phyloP scores from a whole-genome alignment of 2,329 filamentous ascomycete genomes.

The Madurella fahalii region DNA sequence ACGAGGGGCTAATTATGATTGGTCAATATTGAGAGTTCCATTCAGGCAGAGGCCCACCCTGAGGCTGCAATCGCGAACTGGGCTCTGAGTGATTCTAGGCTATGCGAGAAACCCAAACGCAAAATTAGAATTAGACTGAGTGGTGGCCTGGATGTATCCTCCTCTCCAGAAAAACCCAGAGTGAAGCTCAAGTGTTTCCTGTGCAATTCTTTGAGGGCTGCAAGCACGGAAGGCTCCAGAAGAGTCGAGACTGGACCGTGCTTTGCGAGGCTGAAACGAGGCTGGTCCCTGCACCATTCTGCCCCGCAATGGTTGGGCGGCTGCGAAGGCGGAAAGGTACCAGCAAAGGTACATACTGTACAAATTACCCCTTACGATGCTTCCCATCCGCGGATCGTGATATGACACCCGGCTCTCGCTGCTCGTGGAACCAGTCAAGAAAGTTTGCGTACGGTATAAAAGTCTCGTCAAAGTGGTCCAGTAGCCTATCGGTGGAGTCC shows the following conservation, averaged over 20 bases:
- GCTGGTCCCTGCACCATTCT: constrained; percentile 17
- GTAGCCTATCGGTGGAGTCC: too few species aligned
- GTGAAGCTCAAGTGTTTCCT: background rate
- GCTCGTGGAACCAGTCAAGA: too few species aligned
- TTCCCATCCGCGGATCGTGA: too few species aligned
- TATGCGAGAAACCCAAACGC: background rate
- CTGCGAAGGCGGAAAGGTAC: background rate
- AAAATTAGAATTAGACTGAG: background rate
- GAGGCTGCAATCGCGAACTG: constrained; percentile 18
- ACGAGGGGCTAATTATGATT: constrained; percentile 18
- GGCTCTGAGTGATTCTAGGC: background rate
- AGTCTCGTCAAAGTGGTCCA: too few species aligned
- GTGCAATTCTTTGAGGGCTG: background rate
- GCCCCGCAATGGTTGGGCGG: constrained; percentile 1
- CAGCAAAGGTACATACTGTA: background rate
- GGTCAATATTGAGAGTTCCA: constrained; percentile 13
- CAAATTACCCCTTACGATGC: too few species aligned
- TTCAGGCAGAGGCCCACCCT: constrained; percentile 17
- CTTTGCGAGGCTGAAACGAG: constrained; percentile 28
- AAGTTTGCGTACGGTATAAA: too few species aligned
- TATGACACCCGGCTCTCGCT: too few species aligned
- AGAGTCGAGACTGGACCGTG: constrained; percentile 6
- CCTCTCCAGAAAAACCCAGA: background rate
- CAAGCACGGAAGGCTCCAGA: constrained; percentile 20
- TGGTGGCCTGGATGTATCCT: background rate